Evolutionary conservation across 1,284 basidiomycete species (phyloP).

Genomic region (Takashimella koratensis): DNA sequence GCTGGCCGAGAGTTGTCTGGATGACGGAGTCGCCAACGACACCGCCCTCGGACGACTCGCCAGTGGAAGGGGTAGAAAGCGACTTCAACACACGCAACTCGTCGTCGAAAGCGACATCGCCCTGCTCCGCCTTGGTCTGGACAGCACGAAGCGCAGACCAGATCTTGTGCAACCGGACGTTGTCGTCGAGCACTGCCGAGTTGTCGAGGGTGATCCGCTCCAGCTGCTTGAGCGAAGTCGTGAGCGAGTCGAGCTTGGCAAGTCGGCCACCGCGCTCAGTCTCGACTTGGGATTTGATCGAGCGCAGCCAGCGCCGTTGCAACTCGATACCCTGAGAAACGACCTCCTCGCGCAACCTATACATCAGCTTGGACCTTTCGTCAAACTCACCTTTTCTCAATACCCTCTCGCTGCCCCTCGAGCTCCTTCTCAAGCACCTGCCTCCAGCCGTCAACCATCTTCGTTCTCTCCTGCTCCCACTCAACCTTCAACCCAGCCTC

Average conservation of each 20-base stretch:
- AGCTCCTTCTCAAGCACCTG: constrained; percentile 84
- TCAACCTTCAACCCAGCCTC: constrained; percentile 81
- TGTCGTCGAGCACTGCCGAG: constrained; percentile 81
- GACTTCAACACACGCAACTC: constrained; percentile 76
- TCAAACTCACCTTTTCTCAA: constrained; percentile 75
- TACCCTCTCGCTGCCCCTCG: constrained; percentile 82
- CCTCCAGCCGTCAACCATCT: constrained; percentile 74
- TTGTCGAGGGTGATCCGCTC: constrained; percentile 90
- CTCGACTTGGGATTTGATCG: constrained; percentile 94
- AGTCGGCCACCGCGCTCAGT: constrained; percentile 93
- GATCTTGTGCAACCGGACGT: constrained; percentile 69
- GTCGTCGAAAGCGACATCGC: constrained; percentile 71
- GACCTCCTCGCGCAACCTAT: constrained; percentile 87
- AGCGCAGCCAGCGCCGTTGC: constrained; percentile 92
- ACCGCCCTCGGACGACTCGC: constrained; percentile 48
- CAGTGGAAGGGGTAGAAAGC: constrained; percentile 59
- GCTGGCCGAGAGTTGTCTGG: constrained; percentile 62
- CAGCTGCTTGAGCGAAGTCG: constrained; percentile 82
- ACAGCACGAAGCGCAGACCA: constrained; percentile 51
- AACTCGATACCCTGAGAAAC: constrained; percentile 95
- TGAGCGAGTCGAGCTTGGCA: constrained; percentile 89
- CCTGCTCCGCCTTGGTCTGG: constrained; percentile 55
- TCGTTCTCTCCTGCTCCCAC: constrained; percentile 73
- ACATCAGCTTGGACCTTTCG: constrained; percentile 5
- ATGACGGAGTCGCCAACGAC: constrained; percentile 52